A percentile compares a stretch with the other conserved stretches of the same genome.
These are phyloP conservation scores for Trypanosoma melophagium DNA, from an alignment of 208 protist genomes.

Conservation along the genomic window DNA sequence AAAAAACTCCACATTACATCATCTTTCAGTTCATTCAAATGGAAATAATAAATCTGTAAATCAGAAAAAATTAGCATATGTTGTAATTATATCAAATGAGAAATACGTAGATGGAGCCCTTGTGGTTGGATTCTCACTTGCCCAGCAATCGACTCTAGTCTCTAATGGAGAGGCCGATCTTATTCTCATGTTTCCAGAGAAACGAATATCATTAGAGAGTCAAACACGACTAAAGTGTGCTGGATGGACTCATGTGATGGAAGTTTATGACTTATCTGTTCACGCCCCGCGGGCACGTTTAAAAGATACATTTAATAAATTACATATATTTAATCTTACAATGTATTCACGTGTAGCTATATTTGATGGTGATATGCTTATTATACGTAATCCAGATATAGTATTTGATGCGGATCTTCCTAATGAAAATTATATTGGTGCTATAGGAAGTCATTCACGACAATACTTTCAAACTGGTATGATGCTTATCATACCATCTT, in stretches of 20 bases:
- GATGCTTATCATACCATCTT: constrained; percentile 23
- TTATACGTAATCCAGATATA: constrained; percentile 19
- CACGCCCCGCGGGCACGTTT: constrained; percentile 8
- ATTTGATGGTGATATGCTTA: constrained; percentile 28
- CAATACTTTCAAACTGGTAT: constrained; percentile 27
- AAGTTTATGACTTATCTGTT: constrained; percentile 16
- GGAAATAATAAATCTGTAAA: not conserved
- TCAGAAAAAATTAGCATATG: constrained; percentile 14
- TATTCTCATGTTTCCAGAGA: constrained; percentile 11
- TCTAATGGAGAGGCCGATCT: constrained; percentile 4
- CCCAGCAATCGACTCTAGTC: constrained; percentile 6
- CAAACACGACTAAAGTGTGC: constrained; percentile 13
- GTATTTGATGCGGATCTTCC: constrained; percentile 18
- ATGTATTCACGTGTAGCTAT: constrained; percentile 22
- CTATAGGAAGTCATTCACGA: constrained; percentile 13
- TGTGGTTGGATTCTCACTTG: constrained; percentile 14
- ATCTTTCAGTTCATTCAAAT: not conserved
- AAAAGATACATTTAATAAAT: constrained; percentile 24
- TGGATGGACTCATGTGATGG: constrained; percentile 15
- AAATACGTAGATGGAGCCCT: constrained; percentile 24
- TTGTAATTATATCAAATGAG: constrained; percentile 24
- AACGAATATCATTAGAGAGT: constrained; percentile 11
- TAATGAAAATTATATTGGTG: constrained; percentile 14
- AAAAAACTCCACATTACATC: no score
- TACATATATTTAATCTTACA: constrained; percentile 28